These are phyloP conservation scores for Xylaria castorea DNA, from an alignment of 495 filamentous ascomycete species.

Conservation along the genomic window DNA sequence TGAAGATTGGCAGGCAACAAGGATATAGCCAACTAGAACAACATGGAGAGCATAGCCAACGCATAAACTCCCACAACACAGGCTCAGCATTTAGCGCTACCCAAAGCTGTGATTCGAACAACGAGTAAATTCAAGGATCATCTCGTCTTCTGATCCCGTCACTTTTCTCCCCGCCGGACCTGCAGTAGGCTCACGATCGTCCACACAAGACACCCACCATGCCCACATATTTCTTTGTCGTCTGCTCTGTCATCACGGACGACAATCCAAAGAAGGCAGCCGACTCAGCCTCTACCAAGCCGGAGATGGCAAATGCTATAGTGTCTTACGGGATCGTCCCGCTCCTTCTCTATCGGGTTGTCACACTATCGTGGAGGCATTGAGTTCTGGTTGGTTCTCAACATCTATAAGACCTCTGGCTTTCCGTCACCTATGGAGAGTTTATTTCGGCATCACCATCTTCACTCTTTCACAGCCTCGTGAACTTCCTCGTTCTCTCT, in stretches of 20 bases:
- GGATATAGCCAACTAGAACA: neutral
- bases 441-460: constrained; percentile 14
- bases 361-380: neutral
- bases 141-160: neutral
- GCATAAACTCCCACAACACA: neutral
- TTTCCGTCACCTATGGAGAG: constrained; percentile 25
- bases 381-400: neutral
- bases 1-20: neutral
- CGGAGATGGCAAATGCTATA: constrained; percentile 7
- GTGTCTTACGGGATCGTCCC: constrained; percentile 5
- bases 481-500: constrained; percentile 16
- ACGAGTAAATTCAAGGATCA: constrained; percentile 15
- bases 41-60: constrained; percentile 1
- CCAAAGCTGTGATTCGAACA: constrained; percentile 4
- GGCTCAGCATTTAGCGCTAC: neutral
- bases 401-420: constrained; percentile 24
- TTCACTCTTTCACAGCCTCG: neutral
- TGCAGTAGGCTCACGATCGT: constrained; percentile 21
- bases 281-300: constrained; percentile 16
- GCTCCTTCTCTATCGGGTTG: constrained; percentile 19
- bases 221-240: neutral
- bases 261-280: constrained; percentile 20
- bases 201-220: constrained; percentile 19
- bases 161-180: constrained; percentile 8
- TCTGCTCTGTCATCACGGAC: constrained; percentile 11